Base-by-base conservation (phyloP, 495 filamentous ascomycete genomes). In the Aspergillus steynii region DNA sequence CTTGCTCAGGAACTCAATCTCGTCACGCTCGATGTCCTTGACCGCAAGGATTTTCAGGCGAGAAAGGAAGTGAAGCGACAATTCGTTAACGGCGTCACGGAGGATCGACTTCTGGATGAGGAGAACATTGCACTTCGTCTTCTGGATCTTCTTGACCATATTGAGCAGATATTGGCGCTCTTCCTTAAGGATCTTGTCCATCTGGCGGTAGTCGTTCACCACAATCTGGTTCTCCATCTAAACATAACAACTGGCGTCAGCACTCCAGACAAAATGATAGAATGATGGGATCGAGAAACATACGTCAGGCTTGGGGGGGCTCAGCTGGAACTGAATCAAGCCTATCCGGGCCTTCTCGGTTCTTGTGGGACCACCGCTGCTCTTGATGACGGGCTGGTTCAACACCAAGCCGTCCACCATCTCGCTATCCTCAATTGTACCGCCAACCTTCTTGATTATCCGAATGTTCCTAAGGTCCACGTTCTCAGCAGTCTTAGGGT, bases 141-240 rank as follows among this genome's bases (percentile, higher is more conserved):
- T 98, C 80, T 97, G 96, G 79, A 99, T 99, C 85, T 97, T 99
- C 86, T 99, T 99, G 70, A 93, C 92, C 86, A 99, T 92, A 79
- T 97, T 97, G 50, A 99, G 86, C 60, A 99, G 83, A 77, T 99
- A 99, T 61, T 93, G 92, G 60, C 96, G 91, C 81, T 99, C 95
- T 79, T 99, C 95, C 77, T 99, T 99, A 58, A 99, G 83, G 65
- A 99, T 99, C 83, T 97, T 99, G 78, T 99, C 95, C 95, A 99
- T 99, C 77, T 99, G 95, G 61, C 95, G 84, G 83, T 99, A 99
- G 81, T 99, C 95, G 76, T 99, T 98, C 52, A 99, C 95, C 8
- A 96, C 88, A 65, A 99, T 96, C 75, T 95, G 92, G 79, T 99
- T 99, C 76, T 99, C 95, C 95, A 99, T 98, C 90, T 95, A 62